A percentile compares a stretch with the other conserved stretches of the same genome.
These are phyloP conservation scores for Ophiostoma quercus DNA, from an alignment of 2,329 filamentous ascomycete genomes.

Conservation along the genomic window DNA sequence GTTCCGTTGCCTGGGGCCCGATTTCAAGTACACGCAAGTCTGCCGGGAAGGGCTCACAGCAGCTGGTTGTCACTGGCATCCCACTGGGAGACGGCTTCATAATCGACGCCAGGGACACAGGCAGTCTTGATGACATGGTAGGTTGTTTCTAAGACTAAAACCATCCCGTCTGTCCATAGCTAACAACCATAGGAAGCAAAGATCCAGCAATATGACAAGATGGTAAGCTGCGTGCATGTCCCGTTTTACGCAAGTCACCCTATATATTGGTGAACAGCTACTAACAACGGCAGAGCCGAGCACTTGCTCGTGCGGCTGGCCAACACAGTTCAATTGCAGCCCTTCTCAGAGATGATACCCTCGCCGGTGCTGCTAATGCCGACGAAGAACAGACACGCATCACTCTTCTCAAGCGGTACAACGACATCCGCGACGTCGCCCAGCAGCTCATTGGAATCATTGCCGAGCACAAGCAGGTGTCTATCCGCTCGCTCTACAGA, in stretches of 20 bases:
- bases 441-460: slow-evolving; percentile 39
- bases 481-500: slow-evolving; percentile 33
- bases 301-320: slow-evolving; percentile 16
- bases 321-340: slow-evolving; percentile 13
- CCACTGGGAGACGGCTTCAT: neutral
- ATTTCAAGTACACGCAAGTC: slow-evolving; percentile 2
- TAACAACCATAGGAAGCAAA: slow-evolving; percentile 12
- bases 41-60: neutral
- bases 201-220: slow-evolving; percentile 17
- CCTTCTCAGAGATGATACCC: neutral
- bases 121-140: neutral
- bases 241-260: too few species aligned
- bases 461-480: slow-evolving; percentile 35
- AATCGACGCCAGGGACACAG: neutral
- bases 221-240: slow-evolving; percentile 15
- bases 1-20: slow-evolving; percentile 15
- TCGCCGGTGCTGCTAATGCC: too few species aligned
- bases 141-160: neutral
- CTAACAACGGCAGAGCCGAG: slow-evolving; percentile 18
- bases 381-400: slow-evolving; percentile 28
- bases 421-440: slow-evolving; percentile 37
- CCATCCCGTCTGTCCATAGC: neutral
- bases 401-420: slow-evolving; percentile 35
- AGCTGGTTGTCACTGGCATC: neutral
- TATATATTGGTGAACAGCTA: neutral